phyloP scores from a whole-genome alignment of 257 asterid species.

The Anisodus acutangulus region DNA sequence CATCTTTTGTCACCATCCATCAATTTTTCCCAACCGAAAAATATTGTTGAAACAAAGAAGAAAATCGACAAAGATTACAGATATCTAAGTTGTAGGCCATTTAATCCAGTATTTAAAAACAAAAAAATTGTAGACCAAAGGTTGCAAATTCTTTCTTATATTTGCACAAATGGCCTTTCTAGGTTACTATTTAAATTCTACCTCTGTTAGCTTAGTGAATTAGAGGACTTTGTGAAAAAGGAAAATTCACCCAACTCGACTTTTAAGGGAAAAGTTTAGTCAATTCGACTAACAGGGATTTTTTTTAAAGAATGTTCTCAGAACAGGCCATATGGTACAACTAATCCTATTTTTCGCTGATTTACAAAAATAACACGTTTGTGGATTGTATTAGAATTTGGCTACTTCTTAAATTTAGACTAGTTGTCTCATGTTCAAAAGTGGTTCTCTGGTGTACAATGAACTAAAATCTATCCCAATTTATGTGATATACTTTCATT shows the following conservation, averaged over 20 bases:
- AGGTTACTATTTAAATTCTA: neutral
- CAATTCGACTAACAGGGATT: neutral
- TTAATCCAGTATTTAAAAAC: neutral
- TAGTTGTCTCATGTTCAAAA: neutral
- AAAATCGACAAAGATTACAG: neutral
- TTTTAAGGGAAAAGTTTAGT: neutral
- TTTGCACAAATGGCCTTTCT: neutral
- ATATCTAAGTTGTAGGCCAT: conserved; percentile 1
- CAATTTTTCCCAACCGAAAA: neutral
- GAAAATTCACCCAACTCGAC: neutral
- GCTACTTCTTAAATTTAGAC: neutral
- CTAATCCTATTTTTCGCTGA: neutral
- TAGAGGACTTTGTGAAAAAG: neutral
- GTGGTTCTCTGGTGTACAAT: neutral
- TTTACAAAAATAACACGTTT: neutral
- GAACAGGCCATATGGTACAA: neutral
- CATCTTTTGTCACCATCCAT: conserved; percentile 26
- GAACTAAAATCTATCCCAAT: neutral
- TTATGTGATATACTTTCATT: too few relatives aligned
- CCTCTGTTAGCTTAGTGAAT: neutral
- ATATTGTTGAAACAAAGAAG: neutral
- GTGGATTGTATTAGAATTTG: neutral
- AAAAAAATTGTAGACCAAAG: neutral
- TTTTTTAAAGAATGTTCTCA: neutral
- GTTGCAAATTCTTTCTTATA: neutral